Percentiles rank a stretch among this genome's conserved stretches.
Evolutionary conservation across 805 yeast genomes (phyloP).

Genomic region (Wickerhamomyces pijperi): DNA sequence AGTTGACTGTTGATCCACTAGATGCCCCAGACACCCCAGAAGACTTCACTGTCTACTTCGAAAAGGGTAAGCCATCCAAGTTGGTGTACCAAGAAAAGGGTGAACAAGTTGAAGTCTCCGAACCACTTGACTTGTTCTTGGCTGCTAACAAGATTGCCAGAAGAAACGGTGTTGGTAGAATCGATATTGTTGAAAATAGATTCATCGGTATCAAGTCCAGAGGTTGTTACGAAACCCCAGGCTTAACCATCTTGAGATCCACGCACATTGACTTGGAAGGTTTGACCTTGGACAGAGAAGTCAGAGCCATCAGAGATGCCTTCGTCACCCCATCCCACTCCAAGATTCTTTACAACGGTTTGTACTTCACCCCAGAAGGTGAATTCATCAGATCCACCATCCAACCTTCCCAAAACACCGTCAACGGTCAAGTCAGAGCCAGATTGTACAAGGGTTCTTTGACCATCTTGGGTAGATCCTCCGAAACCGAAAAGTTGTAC

Average conservation of each 20-base stretch:
- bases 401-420: constrained; percentile 87
- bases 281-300: constrained; percentile 93
- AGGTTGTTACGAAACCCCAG: constrained; percentile 99
- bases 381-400: constrained; percentile 92
- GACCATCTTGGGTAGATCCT: constrained; percentile 82
- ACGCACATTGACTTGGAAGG: constrained; percentile 97
- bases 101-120: constrained; percentile 51
- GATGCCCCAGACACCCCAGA: constrained; percentile 95
- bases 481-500: constrained; percentile 90
- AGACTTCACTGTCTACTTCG: constrained; percentile 71
- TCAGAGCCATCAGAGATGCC: constrained; percentile 90
- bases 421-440: constrained; percentile 93
- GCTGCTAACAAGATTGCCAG: constrained; percentile 93
- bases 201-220: constrained; percentile 97
- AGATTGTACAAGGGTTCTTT: constrained; percentile 87
- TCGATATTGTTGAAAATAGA: constrained; percentile 98
- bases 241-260: constrained; percentile 84
- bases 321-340: constrained; percentile 92
- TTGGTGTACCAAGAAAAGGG: constrained; percentile 53
- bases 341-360: constrained; percentile 87
- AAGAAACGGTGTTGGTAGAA: constrained; percentile 99
- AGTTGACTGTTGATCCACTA: constrained; percentile 87
- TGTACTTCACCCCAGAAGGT: constrained; percentile 97
- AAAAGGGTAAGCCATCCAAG: constrained; percentile 81
- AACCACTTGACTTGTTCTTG: constrained; percentile 84